A percentile compares a stretch with the other conserved stretches of the same genome.
These are phyloP conservation scores for Phialophora tarda DNA, from an alignment of 2,329 filamentous ascomycete species.

Conservation along the genomic window DNA sequence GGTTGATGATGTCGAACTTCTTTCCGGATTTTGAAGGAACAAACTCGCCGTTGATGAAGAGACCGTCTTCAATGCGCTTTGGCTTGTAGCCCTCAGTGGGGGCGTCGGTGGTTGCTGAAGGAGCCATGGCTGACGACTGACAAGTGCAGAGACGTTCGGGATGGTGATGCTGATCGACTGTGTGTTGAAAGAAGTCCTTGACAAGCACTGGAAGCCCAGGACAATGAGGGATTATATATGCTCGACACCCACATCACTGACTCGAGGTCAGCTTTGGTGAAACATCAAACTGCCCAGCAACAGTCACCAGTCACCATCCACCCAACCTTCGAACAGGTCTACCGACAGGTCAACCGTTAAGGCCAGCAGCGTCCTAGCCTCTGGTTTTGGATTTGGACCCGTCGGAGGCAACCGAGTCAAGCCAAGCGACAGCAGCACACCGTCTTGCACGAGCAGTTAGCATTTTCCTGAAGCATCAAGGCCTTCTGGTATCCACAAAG, in stretches of 20 bases:
- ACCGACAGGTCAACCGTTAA: not conserved
- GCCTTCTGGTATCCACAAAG: not conserved
- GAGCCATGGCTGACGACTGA: constrained; percentile 11
- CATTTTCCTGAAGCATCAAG: constrained; percentile 6
- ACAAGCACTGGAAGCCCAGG: not conserved
- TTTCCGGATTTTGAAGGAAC: constrained; percentile 42
- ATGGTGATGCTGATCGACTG: not conserved
- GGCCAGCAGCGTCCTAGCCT: not conserved
- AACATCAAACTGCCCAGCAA: not conserved
- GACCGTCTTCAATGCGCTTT: constrained; percentile 41
- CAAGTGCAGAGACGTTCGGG: not conserved
- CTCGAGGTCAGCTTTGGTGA: not conserved
- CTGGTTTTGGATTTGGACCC: not conserved
- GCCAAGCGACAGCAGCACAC: not conserved
- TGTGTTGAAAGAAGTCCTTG: constrained; percentile 2
- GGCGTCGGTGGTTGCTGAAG: constrained; percentile 21
- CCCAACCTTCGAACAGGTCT: not conserved
- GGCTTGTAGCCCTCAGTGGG: constrained; percentile 25
- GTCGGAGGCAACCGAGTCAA: constrained; percentile 1
- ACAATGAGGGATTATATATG: constrained; percentile 9
- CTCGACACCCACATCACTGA: not conserved
- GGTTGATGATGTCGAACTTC: constrained; percentile 45
- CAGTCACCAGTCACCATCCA: not conserved
- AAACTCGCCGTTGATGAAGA: constrained; percentile 48
- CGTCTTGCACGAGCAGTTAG: not conserved